Evolutionary conservation across 345 rosid genomes (phyloP).

Genomic region (Brassica nigra): DNA sequence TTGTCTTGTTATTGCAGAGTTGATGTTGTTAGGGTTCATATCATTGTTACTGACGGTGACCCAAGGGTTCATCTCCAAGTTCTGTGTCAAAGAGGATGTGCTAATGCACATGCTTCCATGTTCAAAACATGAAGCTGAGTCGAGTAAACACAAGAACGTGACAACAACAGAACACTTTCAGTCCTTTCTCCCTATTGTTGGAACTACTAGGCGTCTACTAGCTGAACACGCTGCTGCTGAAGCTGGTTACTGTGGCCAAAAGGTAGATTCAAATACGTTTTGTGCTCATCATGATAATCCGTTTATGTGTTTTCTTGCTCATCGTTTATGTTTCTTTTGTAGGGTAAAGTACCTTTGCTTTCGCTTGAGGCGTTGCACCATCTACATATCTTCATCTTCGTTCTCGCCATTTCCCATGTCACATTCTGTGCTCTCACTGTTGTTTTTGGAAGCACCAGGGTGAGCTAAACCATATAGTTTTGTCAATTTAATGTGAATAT

Average conservation of each 20-base stretch:
- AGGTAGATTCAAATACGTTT: conserved; percentile 39
- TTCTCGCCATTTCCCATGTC: conserved; percentile 70
- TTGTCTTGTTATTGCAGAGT: conserved; percentile 23
- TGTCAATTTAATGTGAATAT: background rate
- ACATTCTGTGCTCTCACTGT: conserved; percentile 59
- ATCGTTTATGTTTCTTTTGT: background rate
- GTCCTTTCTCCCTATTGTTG: conserved; percentile 36
- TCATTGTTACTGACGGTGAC: conserved; percentile 63
- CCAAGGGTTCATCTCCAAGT: conserved; percentile 46
- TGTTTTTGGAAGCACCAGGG: conserved; percentile 60
- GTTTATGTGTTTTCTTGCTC: too few species aligned
- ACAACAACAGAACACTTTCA: conserved; percentile 53
- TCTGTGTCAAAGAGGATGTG: conserved; percentile 46
- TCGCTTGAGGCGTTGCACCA: conserved; percentile 70
- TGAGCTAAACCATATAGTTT: conserved; percentile 27
- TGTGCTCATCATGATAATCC: background rate
- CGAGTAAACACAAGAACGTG: conserved; percentile 35
- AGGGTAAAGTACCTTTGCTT: conserved; percentile 62
- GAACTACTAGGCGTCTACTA: conserved; percentile 53
- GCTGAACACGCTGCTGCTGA: conserved; percentile 50
- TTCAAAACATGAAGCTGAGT: conserved; percentile 10
- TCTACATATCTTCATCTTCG: conserved; percentile 72
- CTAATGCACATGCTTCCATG: conserved; percentile 54
- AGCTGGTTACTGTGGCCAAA: conserved; percentile 55
- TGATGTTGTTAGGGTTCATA: conserved; percentile 80